Evolutionary conservation across 495 filamentous ascomycete species (phyloP).

Genomic region (Tuber calosporum): DNA sequence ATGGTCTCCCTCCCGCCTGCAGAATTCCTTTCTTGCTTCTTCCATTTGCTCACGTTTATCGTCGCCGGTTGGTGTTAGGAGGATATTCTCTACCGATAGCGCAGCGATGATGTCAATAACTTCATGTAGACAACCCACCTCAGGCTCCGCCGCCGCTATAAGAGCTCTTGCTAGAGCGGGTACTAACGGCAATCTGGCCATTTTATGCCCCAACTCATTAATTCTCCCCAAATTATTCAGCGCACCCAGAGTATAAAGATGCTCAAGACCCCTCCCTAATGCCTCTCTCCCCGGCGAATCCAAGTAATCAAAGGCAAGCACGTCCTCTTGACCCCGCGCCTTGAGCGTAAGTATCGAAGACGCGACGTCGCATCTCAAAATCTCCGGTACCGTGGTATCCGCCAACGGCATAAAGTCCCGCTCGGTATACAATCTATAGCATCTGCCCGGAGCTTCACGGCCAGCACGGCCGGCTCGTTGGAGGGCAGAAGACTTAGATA

Average conservation of each 20-base stretch:
- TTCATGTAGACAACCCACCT: constrained; percentile 64
- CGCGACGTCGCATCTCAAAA: constrained; percentile 78
- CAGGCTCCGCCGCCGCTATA: constrained; percentile 65
- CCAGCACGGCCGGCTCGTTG: constrained; percentile 90
- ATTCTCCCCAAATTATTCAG: constrained; percentile 65
- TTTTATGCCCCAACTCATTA: constrained; percentile 63
- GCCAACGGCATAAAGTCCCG: constrained; percentile 62
- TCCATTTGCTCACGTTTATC: constrained; percentile 74
- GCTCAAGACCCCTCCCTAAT: constrained; percentile 73
- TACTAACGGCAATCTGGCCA: constrained; percentile 75
- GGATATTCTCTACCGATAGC: constrained; percentile 82
- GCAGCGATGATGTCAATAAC: constrained; percentile 87
- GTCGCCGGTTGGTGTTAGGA: constrained; percentile 70
- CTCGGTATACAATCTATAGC: constrained; percentile 84
- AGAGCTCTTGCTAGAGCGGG: constrained; percentile 75
- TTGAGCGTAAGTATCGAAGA: constrained; percentile 90
- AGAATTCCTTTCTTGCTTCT: constrained; percentile 62
- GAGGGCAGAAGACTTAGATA: constrained; percentile 87
- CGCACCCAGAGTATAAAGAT: constrained; percentile 70
- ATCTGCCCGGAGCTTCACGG: constrained; percentile 82
- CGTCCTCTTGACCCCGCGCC: constrained; percentile 75
- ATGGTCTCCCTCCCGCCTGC: constrained; percentile 79
- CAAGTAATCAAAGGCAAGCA: constrained; percentile 76
- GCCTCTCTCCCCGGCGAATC: constrained; percentile 70
- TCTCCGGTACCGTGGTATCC: constrained; percentile 76